These are phyloP conservation scores for Phytophthora brassicae DNA, from an alignment of 352 stramenopile genomes.

Conservation along the genomic window DNA sequence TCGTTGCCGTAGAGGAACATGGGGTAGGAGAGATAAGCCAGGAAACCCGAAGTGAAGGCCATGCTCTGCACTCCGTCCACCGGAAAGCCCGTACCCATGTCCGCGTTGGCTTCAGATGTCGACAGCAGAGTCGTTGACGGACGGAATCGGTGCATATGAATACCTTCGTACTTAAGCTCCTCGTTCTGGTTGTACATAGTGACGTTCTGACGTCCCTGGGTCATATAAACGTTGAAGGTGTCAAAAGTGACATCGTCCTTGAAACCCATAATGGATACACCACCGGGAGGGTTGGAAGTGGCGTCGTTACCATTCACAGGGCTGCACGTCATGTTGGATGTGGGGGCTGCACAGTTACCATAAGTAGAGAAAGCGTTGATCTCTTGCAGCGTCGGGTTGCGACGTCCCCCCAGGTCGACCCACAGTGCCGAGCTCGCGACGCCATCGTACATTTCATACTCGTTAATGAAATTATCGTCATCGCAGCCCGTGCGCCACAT, in stretches of 20 bases:
- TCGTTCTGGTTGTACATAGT: slow-evolving; percentile 48
- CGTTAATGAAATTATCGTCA: slow-evolving; percentile 52
- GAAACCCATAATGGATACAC: slow-evolving; percentile 55
- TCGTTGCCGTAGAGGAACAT: slow-evolving; percentile 61
- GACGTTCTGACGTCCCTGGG: slow-evolving; percentile 60
- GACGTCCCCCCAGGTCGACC: slow-evolving; percentile 39
- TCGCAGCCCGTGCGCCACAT: slow-evolving; percentile 52
- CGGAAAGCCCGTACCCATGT: slow-evolving; percentile 48
- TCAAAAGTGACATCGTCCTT: slow-evolving; percentile 39
- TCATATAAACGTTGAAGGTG: slow-evolving; percentile 51
- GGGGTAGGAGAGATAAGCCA: slow-evolving; percentile 61
- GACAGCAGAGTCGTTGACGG: slow-evolving; percentile 41
- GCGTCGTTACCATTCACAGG: slow-evolving; percentile 54
- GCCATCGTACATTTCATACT: slow-evolving; percentile 58
- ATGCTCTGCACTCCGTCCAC: slow-evolving; percentile 57
- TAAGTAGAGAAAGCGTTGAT: slow-evolving; percentile 49
- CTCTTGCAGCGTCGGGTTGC: slow-evolving; percentile 55
- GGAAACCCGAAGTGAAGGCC: slow-evolving; percentile 52
- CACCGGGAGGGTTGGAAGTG: slow-evolving; percentile 44
- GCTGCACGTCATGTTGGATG: slow-evolving; percentile 59
- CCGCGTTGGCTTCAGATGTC: slow-evolving; percentile 15
- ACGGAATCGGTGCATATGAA: slow-evolving; percentile 56
- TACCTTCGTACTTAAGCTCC: slow-evolving; percentile 46
- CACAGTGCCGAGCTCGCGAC: slow-evolving; percentile 42
- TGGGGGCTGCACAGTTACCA: slow-evolving; percentile 50